Conservation (phyloP, 2,329 filamentous ascomycete species). For the Sarocladiaceae sp. region DNA sequence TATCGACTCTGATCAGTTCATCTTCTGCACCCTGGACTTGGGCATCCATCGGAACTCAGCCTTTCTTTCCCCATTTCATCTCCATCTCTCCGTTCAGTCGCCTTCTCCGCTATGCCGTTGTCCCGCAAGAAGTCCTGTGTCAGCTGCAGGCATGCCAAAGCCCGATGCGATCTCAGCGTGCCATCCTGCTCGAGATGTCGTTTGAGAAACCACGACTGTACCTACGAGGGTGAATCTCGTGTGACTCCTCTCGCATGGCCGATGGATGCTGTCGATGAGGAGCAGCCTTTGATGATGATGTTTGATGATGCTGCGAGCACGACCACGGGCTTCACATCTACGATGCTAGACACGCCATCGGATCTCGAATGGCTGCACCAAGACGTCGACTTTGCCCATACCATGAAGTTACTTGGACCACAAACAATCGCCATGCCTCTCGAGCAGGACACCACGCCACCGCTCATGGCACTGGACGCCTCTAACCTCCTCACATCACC, state of each 20-base stretch:
- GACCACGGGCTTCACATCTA: not conserved
- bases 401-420: not conserved
- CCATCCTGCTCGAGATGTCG: conserved; percentile 14
- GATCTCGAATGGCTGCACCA: not conserved
- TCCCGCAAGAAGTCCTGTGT: conserved; percentile 15
- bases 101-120: conserved; percentile 11
- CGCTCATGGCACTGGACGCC: not conserved
- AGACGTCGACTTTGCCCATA: not conserved
- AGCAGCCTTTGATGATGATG: not conserved
- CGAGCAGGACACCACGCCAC: not conserved
- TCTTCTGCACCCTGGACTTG: not conserved
- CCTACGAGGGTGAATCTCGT: conserved; percentile 9
- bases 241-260: not conserved
- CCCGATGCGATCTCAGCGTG: conserved; percentile 12
- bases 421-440: not conserved
- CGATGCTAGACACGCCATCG: not conserved
- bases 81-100: not conserved
- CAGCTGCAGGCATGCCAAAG: conserved; percentile 14
- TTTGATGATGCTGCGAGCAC: not conserved
- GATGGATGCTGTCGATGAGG: not conserved
- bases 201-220: conserved; percentile 10
- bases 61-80: conserved; percentile 1
- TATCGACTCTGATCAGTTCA: not conserved
- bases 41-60: not conserved
- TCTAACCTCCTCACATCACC: not conserved